Base-by-base conservation (phyloP, 129 eudicot genomes). In the Heracleum sosnowskyi region DNA sequence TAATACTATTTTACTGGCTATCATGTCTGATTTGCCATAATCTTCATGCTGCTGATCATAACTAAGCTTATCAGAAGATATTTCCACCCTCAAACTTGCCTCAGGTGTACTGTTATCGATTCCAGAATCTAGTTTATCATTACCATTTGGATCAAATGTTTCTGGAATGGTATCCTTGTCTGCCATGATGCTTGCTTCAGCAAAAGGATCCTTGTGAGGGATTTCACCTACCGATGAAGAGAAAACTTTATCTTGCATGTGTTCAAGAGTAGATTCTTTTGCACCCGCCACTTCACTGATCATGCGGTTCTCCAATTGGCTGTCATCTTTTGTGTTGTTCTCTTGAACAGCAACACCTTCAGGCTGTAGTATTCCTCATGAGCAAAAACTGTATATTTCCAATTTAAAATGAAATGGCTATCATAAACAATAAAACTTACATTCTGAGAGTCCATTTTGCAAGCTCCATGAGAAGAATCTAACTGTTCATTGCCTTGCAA, bases 301-400 rank as follows among this genome's bases (percentile, higher is more conserved):
- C 63, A 60, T 88, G 79, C 86, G 97, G 40, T 80, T 82, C 37
- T 93, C 93, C 77, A 89, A 77, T 74, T 89, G 96, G 64, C 81
- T 89, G 74, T 45, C 81, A 71, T 79, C 47, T 78, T 78, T 74
- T 49, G 66, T 16, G 40, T 17, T 18, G 62, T 70, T 81, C 44
- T 79, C 84, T 69, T 26, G 75, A 74, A 39, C 62, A 80, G 63
- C 68, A 69, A 42, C 71, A 79, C 79, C 86, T 73, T 82, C 73
- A 78, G 79, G 76, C 92, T 89, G 89, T 73, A 45, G 77, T 71
- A 41, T 78, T 36, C 45, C 74, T 64, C 12, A 44, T 45, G 64
- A 66, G 47, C 57, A 15, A 78, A 45, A 62, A 22, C 13, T 40
- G 35, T 7, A 69, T 36, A 89, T 49, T 46, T 13, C 74, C 77